Evolutionary conservation across 2,329 filamentous ascomycete species (phyloP).

Genomic region (Uncinocarpus reesii): DNA sequence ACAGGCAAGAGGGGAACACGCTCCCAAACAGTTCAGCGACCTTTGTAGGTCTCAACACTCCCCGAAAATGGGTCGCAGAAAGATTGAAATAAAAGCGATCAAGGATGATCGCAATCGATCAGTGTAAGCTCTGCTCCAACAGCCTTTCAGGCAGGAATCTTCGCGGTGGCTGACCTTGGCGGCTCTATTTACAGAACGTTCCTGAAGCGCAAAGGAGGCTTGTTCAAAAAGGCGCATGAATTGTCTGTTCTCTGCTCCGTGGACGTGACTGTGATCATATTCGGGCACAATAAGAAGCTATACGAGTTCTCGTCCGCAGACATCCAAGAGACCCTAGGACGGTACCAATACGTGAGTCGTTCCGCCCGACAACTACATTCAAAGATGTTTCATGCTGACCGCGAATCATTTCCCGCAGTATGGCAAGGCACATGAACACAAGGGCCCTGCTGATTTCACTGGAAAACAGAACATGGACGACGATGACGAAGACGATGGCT

Average conservation of each 20-base stretch:
- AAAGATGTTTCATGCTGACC: constrained; percentile 8
- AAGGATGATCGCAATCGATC: constrained; percentile 97
- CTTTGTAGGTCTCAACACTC: neutral
- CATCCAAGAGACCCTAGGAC: constrained; percentile 78
- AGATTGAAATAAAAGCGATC: constrained; percentile 99
- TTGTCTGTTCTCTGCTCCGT: constrained; percentile 95
- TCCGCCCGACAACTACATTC: neutral
- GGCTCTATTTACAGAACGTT: constrained; percentile 60
- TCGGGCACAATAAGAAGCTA: constrained; percentile 96
- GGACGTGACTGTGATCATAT: constrained; percentile 97
- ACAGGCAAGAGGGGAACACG: neutral
- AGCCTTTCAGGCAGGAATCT: constrained; percentile 4
- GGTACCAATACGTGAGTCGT: constrained; percentile 77
- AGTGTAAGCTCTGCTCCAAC: constrained; percentile 56
- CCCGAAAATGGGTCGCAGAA: constrained; percentile 77
- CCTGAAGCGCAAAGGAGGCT: constrained; percentile 92
- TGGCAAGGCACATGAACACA: constrained; percentile 87
- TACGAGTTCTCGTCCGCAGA: constrained; percentile 95
- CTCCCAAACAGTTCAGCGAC: neutral
- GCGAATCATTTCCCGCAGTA: constrained; percentile 50
- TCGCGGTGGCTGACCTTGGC: neutral
- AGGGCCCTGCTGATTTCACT: constrained; percentile 85
- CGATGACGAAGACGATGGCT: constrained; percentile 69
- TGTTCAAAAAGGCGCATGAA: constrained; percentile 99
- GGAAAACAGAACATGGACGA: constrained; percentile 66